Evolutionary conservation across 768 basidiomycete species (phyloP), one percentile per base, ranked within the genome.

Genomic region (Kockovaella imperatae): DNA sequence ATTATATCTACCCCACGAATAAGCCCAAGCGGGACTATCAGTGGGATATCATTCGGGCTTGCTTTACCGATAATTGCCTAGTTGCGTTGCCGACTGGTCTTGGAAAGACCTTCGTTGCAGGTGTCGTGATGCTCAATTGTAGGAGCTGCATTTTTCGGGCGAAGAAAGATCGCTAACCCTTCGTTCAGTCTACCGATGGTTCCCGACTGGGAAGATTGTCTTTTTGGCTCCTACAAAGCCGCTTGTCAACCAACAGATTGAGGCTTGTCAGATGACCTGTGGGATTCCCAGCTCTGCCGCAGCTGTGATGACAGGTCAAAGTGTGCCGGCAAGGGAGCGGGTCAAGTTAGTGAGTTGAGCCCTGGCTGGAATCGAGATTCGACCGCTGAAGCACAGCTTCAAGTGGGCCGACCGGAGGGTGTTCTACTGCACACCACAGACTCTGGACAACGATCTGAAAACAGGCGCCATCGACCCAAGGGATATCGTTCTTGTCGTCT

Each of bases 221-320:
- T 99, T 99, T 62, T 81, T 96, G 38, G 93, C 93, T 0, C 93
- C 93, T 1, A 90, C 95, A 2, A 93, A 91, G 62, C 95, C 95
- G 4, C 78, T 99, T 5, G 95, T 99, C 21, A 81, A 87, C 3
- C 95, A 99, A 64, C 95, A 99, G 64, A 80, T 96, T 31, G 80
- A 84, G 42, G 91, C 95, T 1, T 96, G 87, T 65, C 95, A 95
- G 60, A 77, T 83, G 65, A 82, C 83, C 4, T 96, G 91, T 58
- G 95, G 95, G 5, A 96, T 97, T 43, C 87, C 90, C 15, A 85
- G 86, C 4, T 75, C 74, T 42, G 86, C 91, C 62, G 86, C 88
- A 0, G 76, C 81, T 7, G 90, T 95, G 62, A 73, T 99, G 57
- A 96, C 89, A 0, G 93, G 93, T 2, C 76, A 83, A 21, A 61